Conservation (phyloP, 495 filamentous ascomycete genomes). For the Gamarada debralockiae region DNA sequence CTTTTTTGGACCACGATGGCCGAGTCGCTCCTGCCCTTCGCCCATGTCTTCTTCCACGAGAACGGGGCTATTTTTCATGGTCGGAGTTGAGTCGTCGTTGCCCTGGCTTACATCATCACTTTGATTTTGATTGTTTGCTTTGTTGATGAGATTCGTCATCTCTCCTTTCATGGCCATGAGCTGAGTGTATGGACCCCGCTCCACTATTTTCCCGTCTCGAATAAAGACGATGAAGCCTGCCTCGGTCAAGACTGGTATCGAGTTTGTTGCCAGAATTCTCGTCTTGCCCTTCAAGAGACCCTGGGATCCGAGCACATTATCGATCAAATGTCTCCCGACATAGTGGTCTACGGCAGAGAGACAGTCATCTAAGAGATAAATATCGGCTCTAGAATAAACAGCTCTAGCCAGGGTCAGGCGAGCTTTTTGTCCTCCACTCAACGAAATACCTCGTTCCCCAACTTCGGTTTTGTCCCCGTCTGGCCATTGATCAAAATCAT, state of each 20-base stretch:
- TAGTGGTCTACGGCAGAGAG: constrained; percentile 97
- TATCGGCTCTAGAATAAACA: constrained; percentile 94
- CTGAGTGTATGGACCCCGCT: constrained; percentile 86
- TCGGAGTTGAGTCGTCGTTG: constrained; percentile 49
- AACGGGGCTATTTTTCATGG: constrained; percentile 42
- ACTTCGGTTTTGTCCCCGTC: constrained; percentile 97
- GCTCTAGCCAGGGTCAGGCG: constrained; percentile 88
- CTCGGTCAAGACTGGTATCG: constrained; percentile 86
- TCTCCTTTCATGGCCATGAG: constrained; percentile 91
- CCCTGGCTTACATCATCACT: constrained; percentile 41
- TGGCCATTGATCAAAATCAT: constrained; percentile 88
- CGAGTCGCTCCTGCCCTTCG: constrained; percentile 64
- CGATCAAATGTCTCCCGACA: constrained; percentile 90
- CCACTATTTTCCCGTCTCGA: constrained; percentile 76
- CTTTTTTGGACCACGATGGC: constrained; percentile 68
- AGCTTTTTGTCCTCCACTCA: constrained; percentile 96
- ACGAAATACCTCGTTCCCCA: constrained; percentile 92
- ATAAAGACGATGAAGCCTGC: constrained; percentile 81
- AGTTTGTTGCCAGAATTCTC: constrained; percentile 91
- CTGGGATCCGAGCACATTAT: constrained; percentile 81
- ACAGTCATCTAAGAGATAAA: constrained; percentile 92
- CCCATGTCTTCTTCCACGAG: constrained; percentile 55
- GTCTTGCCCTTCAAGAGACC: constrained; percentile 86
- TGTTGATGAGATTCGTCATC: constrained; percentile 79
- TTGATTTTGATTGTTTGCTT: constrained; percentile 61